Percentiles rank a stretch among this genome's conserved stretches.
phyloP scores from a whole-genome alignment of 2,329 filamentous ascomycete genomes.

The Verticillium alfalfae region DNA sequence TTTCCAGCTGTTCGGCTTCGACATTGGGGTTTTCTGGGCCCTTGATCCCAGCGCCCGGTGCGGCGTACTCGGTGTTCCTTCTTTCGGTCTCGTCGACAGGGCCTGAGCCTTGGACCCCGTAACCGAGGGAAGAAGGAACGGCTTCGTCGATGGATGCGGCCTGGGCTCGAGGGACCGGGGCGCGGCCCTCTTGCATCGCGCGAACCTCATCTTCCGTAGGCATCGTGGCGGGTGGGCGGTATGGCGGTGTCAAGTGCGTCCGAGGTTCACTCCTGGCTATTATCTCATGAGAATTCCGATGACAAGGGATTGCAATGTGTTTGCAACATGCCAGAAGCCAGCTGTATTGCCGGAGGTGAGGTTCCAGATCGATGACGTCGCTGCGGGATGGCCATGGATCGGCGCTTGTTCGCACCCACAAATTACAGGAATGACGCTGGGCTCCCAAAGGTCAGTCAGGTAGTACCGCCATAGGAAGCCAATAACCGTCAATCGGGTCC shows the following conservation, averaged over 20 bases:
- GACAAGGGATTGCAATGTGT: too few relatives aligned
- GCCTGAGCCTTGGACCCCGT: conserved; percentile 11
- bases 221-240: neutral
- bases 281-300: too few relatives aligned
- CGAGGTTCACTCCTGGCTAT: too few relatives aligned
- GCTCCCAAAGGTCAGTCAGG: too few relatives aligned
- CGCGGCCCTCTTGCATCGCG: conserved; percentile 7
- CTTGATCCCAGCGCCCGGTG: neutral
- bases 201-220: conserved; percentile 1
- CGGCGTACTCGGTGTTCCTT: conserved; percentile 6
- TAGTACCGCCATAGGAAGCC: too few relatives aligned
- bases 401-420: conserved; percentile 3
- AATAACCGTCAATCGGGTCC: too few relatives aligned
- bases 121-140: conserved; percentile 12
- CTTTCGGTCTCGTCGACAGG: conserved; percentile 13
- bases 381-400: conserved; percentile 4
- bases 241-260: neutral
- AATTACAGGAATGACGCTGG: neutral
- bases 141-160: conserved; percentile 6
- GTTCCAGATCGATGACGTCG: conserved; percentile 11
- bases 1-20: conserved; percentile 16
- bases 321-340: neutral
- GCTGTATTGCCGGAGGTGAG: neutral
- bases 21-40: conserved; percentile 14
- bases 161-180: conserved; percentile 5